Conservation (phyloP, 2,329 filamentous ascomycete genomes). For the Cryphonectria nitschkei region DNA sequence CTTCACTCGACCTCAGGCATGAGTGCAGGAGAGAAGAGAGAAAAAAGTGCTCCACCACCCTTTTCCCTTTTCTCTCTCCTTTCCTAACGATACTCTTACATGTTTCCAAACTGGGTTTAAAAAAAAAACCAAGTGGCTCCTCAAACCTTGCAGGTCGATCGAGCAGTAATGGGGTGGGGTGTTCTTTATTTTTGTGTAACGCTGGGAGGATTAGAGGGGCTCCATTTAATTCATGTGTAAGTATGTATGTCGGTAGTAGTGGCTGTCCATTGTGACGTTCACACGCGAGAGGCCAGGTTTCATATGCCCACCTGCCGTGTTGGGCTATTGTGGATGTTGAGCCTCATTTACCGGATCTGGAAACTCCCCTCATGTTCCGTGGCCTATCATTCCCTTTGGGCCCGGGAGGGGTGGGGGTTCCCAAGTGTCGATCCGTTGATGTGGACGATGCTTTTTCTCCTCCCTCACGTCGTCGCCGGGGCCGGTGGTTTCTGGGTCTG, state of each 20-base stretch:
- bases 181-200: not conserved
- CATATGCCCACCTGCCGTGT: not conserved
- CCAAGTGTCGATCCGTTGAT: not conserved
- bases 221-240: not conserved
- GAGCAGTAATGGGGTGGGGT: not conserved
- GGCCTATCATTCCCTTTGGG: not conserved
- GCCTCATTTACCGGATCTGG: conserved; percentile 4
- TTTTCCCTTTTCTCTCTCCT: not conserved
- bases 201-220: no score
- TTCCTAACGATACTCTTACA: not conserved
- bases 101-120: not conserved
- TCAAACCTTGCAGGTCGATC: not conserved
- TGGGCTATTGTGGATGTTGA: conserved; percentile 3
- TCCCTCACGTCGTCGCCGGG: not conserved
- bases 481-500: no score
- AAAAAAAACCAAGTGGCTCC: not conserved
- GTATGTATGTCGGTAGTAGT: not conserved
- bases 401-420: no score
- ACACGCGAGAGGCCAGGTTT: conserved; percentile 1
- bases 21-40: not conserved
- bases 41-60: not conserved
- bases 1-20: not conserved
- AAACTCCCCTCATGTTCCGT: not conserved
- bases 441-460: not conserved
- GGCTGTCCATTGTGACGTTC: not conserved